Conservation (phyloP, 441 rosid genomes). For the Raphanus hybrid region DNA sequence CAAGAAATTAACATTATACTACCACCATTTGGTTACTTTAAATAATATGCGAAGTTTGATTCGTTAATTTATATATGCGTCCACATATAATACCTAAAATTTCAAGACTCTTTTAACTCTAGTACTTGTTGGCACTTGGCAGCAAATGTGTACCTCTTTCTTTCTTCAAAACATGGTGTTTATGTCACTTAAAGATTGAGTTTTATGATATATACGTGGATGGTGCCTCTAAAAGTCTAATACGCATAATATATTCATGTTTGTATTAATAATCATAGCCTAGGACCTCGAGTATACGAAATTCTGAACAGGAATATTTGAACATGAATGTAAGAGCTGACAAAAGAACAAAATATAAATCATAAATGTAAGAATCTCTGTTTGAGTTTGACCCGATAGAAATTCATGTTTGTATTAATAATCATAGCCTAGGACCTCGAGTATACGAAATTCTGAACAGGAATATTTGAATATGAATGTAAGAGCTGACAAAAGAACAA, state of each 20-base stretch:
- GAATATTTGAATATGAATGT: background rate
- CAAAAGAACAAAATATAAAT: slow-evolving; percentile 18
- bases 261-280: background rate
- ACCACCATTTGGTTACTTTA: too few species aligned
- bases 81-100: too few species aligned
- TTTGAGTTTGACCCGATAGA: too few species aligned
- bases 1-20: too few species aligned
- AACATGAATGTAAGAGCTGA: slow-evolving; percentile 11
- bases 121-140: too few species aligned
- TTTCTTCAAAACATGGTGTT: background rate
- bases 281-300: background rate
- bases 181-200: background rate
- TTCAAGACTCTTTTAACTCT: too few species aligned
- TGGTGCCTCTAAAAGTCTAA: background rate
- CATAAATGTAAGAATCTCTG: slow-evolving; percentile 14
- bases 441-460: background rate
- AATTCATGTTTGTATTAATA: background rate
- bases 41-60: too few species aligned
- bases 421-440: background rate
- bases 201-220: background rate
- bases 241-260: background rate
- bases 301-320: background rate
- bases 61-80: too few species aligned
- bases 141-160: background rate
- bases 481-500: slow-evolving; percentile 15